These are phyloP conservation scores for Helicostylum pulchrum DNA, from an alignment of 192 early-diverging fungal species.

Conservation along the genomic window DNA sequence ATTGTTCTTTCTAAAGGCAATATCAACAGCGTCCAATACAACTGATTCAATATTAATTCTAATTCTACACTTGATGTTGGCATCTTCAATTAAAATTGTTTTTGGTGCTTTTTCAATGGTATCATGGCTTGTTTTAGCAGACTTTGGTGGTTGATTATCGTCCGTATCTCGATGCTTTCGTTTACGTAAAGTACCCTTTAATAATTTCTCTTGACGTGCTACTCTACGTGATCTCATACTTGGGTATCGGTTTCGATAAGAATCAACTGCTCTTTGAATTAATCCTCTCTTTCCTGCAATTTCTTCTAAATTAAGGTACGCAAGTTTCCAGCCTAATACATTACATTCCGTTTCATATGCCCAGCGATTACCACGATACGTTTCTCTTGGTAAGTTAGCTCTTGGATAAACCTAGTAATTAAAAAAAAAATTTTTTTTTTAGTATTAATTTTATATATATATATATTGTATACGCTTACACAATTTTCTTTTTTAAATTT, in stretches of 20 bases:
- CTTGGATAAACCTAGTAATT: conserved; percentile 69
- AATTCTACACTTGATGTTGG: conserved; percentile 34
- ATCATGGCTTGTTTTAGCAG: neutral
- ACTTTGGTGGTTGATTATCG: neutral
- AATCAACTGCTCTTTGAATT: conserved; percentile 83
- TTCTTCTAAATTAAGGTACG: conserved; percentile 66
- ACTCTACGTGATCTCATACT: conserved; percentile 72
- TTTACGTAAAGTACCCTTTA: conserved; percentile 51
- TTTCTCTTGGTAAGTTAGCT: conserved; percentile 58
- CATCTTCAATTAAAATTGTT: conserved; percentile 18
- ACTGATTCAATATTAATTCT: conserved; percentile 50
- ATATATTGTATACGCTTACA: no score
- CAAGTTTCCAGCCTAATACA: conserved; percentile 77
- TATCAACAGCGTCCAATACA: conserved; percentile 33
- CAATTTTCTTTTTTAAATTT: conserved; percentile 36
- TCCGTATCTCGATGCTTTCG: conserved; percentile 28
- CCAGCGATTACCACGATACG: conserved; percentile 83
- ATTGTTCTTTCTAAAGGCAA: conserved; percentile 50
- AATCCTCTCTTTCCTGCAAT: conserved; percentile 74
- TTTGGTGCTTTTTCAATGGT: conserved; percentile 7
- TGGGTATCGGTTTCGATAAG: conserved; percentile 66
- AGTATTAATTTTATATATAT: no score
- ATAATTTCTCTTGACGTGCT: conserved; percentile 67
- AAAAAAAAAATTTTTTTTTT: conserved; percentile 1
- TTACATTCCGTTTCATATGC: conserved; percentile 86